A percentile compares a stretch with the other conserved stretches of the same genome.
phyloP scores from a whole-genome alignment of 192 early-diverging fungal species.

The Physocladia obscura region DNA sequence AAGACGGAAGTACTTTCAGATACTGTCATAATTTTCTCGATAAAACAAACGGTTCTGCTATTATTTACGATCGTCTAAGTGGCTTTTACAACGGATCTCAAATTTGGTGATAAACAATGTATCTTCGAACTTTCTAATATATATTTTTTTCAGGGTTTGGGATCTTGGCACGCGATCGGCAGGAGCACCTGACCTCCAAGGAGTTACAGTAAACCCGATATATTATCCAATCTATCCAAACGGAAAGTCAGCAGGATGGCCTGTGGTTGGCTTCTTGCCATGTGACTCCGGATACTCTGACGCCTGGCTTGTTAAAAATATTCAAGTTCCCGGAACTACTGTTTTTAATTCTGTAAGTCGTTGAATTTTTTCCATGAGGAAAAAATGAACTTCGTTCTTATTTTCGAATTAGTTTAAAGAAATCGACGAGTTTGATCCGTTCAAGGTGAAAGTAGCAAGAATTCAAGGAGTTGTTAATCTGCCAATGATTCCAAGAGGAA shows the following conservation, averaged over 20 bases:
- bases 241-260: constrained; percentile 12
- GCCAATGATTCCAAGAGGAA: constrained; percentile 21
- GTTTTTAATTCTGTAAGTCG: constrained; percentile 14
- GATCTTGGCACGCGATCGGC: constrained; percentile 19
- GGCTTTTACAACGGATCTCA: neutral
- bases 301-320: constrained; percentile 11
- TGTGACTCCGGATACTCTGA: constrained; percentile 24
- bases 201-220: constrained; percentile 20
- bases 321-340: neutral
- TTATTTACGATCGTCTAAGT: neutral
- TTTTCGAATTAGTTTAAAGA: constrained; percentile 2
- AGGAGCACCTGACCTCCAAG: neutral
- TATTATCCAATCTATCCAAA: constrained; percentile 21
- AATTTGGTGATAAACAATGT: neutral
- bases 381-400: neutral
- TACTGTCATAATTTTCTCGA: constrained; percentile 19
- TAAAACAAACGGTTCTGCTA: neutral
- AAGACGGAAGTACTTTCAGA: no score
- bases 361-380: neutral
- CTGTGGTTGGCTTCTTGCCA: constrained; percentile 5
- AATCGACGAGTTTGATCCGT: constrained; percentile 7
- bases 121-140: neutral
- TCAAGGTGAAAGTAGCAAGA: neutral
- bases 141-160: constrained; percentile 5
- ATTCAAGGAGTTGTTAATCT: neutral